phyloP scores from a whole-genome alignment of 1,139 yeast genomes.

The Scheffersomyces stambukii region DNA sequence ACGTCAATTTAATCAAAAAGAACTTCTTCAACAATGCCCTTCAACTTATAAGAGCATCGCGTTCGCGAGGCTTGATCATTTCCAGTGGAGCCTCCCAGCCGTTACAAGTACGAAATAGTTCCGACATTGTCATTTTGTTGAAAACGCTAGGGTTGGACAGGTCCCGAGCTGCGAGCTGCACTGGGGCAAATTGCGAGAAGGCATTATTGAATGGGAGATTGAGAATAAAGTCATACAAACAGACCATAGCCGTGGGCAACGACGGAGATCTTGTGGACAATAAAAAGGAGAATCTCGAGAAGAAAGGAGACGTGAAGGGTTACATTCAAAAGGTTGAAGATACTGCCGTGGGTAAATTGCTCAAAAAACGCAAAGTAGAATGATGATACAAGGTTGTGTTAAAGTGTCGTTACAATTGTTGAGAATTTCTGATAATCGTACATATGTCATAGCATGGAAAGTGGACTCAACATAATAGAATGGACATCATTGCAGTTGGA shows the following conservation, averaged over 20 bases:
- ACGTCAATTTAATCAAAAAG: constrained; percentile 35
- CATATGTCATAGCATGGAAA: too few species aligned
- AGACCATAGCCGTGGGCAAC: constrained; percentile 43
- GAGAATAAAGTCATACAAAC: constrained; percentile 66
- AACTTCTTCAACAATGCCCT: constrained; percentile 68
- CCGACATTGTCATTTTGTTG: constrained; percentile 66
- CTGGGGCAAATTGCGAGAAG: constrained; percentile 55
- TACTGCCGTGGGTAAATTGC: constrained; percentile 22
- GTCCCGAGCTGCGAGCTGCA: constrained; percentile 57
- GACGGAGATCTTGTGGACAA: constrained; percentile 7
- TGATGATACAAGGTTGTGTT: too few species aligned
- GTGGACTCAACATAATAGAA: too few species aligned
- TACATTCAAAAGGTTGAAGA: constrained; percentile 25
- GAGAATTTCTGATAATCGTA: too few species aligned
- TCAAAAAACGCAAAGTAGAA: constrained; percentile 18
- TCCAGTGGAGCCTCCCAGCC: constrained; percentile 71
- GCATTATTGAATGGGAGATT: constrained; percentile 71
- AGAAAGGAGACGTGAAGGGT: constrained; percentile 19
- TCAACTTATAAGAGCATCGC: constrained; percentile 75
- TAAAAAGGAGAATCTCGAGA: constrained; percentile 21
- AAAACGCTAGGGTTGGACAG: constrained; percentile 66
- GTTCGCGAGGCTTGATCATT: constrained; percentile 74
- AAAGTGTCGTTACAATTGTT: too few species aligned
- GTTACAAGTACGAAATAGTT: constrained; percentile 56
- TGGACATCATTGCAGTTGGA: too few species aligned